Base-by-base conservation (phyloP, 1,284 basidiomycete species). In the Cutaneotrichosporon sp. region DNA sequence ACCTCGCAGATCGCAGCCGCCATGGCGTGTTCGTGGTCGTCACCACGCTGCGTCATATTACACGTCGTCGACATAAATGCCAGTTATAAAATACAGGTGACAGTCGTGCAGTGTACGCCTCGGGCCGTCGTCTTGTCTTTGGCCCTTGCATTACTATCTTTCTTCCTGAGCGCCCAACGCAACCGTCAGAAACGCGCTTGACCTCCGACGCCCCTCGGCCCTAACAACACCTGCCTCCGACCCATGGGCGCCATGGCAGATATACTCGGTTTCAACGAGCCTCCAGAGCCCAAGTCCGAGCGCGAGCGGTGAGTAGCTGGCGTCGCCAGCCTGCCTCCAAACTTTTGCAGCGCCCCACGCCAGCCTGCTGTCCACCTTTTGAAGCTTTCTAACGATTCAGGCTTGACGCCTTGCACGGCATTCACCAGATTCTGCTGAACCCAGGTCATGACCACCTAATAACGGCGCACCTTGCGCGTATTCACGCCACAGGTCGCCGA, bases 401-500 rank as follows among this genome's bases (percentile, higher is more conserved):
- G 2, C 52, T 66, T 14, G 54, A 62, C 15, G 46, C 60, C 7
- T 46, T 65, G 14, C 57, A 69, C 39, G 26, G 23, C 2, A 54
- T 67, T 15, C 61, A 70, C 51, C 41, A 40, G 10, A 42, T 50
- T 10, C 49, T 67, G 9, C 56, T 72, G 12, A 62, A 65, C 20
- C 66, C 68, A 7, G 45, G 56, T 17, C 60, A 69, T 30, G 52
- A 62, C 13, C 20, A 60, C 12, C 34, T 65, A 5, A 60, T 70
- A 20, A 34, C 50, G 4, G 35, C 43, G 7, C 67, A 69, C 42
- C 59, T 73, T 3, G 51, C 55, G 3, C 46, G 42, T 1, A 56
- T 71, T 0, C 70, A 73, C 37, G 46, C 57, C 0, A 43, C 56
- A 0, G 68, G 69, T 10, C 46, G 70, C 26, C 58, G 70, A 14